Evolutionary conservation across 2,329 filamentous ascomycete genomes (phyloP).

Genomic region (Epichloe uncinata): DNA sequence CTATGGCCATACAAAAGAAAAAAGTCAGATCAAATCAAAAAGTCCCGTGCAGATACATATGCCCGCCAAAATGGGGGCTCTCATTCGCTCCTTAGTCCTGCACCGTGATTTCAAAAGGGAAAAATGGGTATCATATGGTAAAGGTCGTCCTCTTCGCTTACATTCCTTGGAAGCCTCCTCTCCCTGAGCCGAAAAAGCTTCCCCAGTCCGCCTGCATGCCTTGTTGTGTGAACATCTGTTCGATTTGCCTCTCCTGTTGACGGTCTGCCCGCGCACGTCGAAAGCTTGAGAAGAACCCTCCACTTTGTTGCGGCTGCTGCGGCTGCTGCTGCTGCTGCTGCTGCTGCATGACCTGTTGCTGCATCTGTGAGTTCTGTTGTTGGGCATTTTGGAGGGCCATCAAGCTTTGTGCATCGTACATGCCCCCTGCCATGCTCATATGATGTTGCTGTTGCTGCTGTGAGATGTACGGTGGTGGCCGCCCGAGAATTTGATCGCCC

Average conservation of each 20-base stretch:
- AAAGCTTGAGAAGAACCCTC: constrained; percentile 16
- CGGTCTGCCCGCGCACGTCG: constrained; percentile 13
- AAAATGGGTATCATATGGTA: constrained; percentile 25
- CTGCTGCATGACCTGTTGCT: constrained; percentile 9
- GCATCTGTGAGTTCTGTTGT: constrained; percentile 4
- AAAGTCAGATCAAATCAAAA: background rate
- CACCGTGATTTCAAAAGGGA: constrained; percentile 9
- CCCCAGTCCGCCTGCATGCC: constrained; percentile 33
- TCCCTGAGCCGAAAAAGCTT: constrained; percentile 31
- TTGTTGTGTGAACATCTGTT: constrained; percentile 36
- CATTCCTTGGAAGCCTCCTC: constrained; percentile 30
- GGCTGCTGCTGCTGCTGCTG: constrained; percentile 16
- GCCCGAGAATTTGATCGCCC: constrained; percentile 59
- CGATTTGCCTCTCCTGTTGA: constrained; percentile 28
- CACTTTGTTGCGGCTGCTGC: constrained; percentile 13
- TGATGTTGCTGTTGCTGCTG: constrained; percentile 31
- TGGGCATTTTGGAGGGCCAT: constrained; percentile 23
- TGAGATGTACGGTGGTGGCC: constrained; percentile 59
- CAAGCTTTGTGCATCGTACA: constrained; percentile 32
- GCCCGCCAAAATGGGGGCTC: background rate
- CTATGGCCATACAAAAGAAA: background rate
- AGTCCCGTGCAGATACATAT: constrained; percentile 1
- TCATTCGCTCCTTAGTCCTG: background rate
- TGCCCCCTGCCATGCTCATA: constrained; percentile 28
- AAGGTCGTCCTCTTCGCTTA: constrained; percentile 17